Evolutionary conservation across 2,329 filamentous ascomycete species (phyloP), one percentile per base, ranked within the genome.

Genomic region (Fusarium pininemorale): DNA sequence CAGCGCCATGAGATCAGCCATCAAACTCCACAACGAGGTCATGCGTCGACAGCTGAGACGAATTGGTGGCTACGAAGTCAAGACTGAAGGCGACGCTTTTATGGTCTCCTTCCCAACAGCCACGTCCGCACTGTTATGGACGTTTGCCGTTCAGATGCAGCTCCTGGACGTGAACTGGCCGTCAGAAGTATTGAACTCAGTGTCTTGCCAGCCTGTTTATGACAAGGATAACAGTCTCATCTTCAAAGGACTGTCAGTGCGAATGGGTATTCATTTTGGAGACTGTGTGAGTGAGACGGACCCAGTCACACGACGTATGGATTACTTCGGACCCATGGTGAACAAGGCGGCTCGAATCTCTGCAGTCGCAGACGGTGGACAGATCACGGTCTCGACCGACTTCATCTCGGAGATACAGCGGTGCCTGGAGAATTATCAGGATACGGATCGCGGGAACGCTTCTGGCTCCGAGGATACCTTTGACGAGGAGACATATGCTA

Each of bases 241-340:
- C 74, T 98, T 98, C 87, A 93, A 94, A 72, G 96, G 96, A 70
- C 85, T 99, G 59, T 98, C 95, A 16, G 96, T 99, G 47, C 91
- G 96, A 67, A 99, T 99, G 96, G 96, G 96, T 78, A 94, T 97
- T 69, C 96, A 99, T 82, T 99, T 93, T 90, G 96, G 96, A 75
- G 91, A 93, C 68, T 96, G 96, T 11, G 95, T 99, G 77, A 97
- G 95, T 80, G 96, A 99, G 82, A 93, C 93, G 55, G 96, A 99
- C 82, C 96, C 96, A 1, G 95, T 99, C 56, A 99, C 96, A 4
- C 93, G 95, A 66, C 94, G 96, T 72, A 99, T 99, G 96, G 96
- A 99, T 79, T 99, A 99, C 84, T 99, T 98, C 81, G 96, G 96
- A 1, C 96, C 96, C 20, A 99, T 99, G 95, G 96, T 99, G 79